Base-by-base conservation (phyloP, 1,139 yeast species). In the Debaryomyces psychrophilus region DNA sequence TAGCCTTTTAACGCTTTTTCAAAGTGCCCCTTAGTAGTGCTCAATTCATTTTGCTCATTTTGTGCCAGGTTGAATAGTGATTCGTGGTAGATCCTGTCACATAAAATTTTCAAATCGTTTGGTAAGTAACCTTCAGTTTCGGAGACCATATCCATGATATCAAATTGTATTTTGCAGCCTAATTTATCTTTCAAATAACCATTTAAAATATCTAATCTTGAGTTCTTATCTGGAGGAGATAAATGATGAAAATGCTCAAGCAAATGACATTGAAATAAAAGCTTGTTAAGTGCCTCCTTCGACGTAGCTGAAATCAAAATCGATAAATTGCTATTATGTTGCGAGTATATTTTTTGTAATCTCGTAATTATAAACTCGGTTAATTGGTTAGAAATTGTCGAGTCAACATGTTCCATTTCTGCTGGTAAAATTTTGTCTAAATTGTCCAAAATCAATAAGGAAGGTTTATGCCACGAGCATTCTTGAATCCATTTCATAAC, bases 101-200 rank as follows among this genome's bases (percentile, higher is more conserved):
- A 77, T 23, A 93, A 67, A 6, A 82, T 79, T 66, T 83, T 81
- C 49, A 93, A 64, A 61, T 93, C 99, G 33, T 84, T 82, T 0
- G 97, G 95, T 34, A 89, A 79, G 62, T 85, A 93, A 0, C 98
- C 98, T 58, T 93, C 98, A 0, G 96, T 87, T 47, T 85, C 93
- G 22, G 80, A 64, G 31, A 90, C 85, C 54, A 90, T 73, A 57
- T 89, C 95, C 64, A 85, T 76, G 11, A 84, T 59, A 56, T 86
- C 92, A 49, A 82, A 74, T 3, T 70, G 45, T 51, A 59, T 63
- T 15, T 53, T 59, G 58, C 68, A 67, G 9, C 57, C 61, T 41
- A 68, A 68, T 54, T 65, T 49, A 57, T 60, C 36, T 0, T 55
- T 47, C 6, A 86, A 56, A 41, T 83, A 82, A 38, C 73, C 69